These are phyloP conservation scores for Lactarius sp. DNA, from an alignment of 768 basidiomycete species.

Conservation along the genomic window DNA sequence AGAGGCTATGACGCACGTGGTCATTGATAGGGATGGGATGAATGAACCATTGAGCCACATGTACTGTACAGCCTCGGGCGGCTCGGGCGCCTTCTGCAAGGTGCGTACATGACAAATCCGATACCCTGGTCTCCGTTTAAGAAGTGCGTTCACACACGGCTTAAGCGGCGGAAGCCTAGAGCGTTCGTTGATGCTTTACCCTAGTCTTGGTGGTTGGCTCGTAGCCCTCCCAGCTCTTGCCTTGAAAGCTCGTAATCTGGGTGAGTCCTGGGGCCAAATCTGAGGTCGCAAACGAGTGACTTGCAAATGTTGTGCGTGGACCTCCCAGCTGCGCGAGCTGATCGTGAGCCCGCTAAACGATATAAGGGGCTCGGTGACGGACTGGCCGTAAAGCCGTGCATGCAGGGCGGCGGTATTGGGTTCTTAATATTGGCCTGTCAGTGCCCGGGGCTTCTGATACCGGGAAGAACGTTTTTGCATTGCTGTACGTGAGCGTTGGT, in stretches of 20 bases:
- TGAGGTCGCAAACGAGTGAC: neutral
- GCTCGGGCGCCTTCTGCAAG: neutral
- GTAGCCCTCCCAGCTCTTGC: neutral
- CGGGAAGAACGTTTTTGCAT: neutral
- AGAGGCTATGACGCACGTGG: slow-evolving; percentile 12
- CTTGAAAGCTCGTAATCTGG: neutral
- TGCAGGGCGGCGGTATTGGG: neutral
- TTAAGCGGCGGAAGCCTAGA: too few species aligned
- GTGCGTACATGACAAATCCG: too few species aligned
- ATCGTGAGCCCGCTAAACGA: neutral
- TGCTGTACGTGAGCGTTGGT: neutral
- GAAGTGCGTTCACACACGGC: neutral
- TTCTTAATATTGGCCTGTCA: neutral
- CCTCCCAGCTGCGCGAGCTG: neutral
- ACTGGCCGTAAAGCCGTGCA: neutral
- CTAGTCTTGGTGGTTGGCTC: too few species aligned
- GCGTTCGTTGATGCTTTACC: too few species aligned
- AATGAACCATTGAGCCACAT: neutral
- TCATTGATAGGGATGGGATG: neutral
- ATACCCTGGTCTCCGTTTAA: neutral
- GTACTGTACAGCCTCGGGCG: neutral
- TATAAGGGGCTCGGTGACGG: neutral
- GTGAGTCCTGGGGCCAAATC: neutral
- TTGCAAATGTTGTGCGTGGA: neutral
- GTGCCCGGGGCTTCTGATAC: neutral